Percentiles rank a stretch among this genome's conserved stretches.
Conservation (phyloP, 2,329 filamentous ascomycete species). For the Emmonsiellopsis sp. region DNA sequence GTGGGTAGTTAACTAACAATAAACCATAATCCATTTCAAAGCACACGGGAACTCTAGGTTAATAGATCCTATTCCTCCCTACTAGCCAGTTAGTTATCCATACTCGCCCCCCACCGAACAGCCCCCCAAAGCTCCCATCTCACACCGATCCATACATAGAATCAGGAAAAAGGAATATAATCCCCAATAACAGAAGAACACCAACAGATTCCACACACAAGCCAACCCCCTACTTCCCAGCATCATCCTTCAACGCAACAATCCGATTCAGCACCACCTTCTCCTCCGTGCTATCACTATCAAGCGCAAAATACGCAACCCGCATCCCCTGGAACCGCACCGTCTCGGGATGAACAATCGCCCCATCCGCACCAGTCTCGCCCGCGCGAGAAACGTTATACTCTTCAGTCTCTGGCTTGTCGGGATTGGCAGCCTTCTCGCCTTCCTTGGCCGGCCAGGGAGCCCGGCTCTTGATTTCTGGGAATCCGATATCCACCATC, state of each 20-base stretch:
- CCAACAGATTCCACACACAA: neutral
- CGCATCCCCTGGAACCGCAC: slow-evolving; percentile 88
- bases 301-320: slow-evolving; percentile 62
- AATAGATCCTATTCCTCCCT: too few relatives aligned
- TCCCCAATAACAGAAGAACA: neutral
- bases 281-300: slow-evolving; percentile 58
- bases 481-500: slow-evolving; percentile 72
- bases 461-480: slow-evolving; percentile 61
- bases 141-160: neutral
- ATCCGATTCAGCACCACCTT: slow-evolving; percentile 82
- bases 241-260: slow-evolving; percentile 80
- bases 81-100: too few relatives aligned
- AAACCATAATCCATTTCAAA: too few relatives aligned
- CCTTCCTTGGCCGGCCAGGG: slow-evolving; percentile 76
- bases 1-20: too few relatives aligned
- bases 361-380: slow-evolving; percentile 11
- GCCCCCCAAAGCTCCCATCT: neutral
- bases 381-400: slow-evolving; percentile 3
- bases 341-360: slow-evolving; percentile 50
- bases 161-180: neutral
- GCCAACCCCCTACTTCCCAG: slow-evolving; percentile 14
- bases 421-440: slow-evolving; percentile 47
- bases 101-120: too few relatives aligned
- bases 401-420: slow-evolving; percentile 34
- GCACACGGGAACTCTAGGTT: too few relatives aligned